These are phyloP conservation scores for Camelina laxa DNA, from an alignment of 345 rosid genomes.

Conservation along the genomic window DNA sequence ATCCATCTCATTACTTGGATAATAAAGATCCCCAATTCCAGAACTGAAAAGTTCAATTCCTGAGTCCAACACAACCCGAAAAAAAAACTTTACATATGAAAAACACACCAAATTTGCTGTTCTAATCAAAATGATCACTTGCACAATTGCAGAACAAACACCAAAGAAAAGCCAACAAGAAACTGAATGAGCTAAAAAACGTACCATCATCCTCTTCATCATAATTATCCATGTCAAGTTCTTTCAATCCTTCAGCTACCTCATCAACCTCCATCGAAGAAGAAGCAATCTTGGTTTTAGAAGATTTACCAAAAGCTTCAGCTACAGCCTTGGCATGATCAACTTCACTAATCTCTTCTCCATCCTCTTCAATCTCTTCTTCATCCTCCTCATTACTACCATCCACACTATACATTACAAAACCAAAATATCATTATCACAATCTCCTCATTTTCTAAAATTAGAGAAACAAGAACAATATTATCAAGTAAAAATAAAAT, in stretches of 20 bases:
- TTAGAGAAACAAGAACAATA: background rate
- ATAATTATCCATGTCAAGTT: conserved; percentile 88
- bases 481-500: background rate
- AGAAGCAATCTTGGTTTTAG: conserved; percentile 51
- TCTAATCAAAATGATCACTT: background rate
- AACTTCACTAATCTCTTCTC: conserved; percentile 53
- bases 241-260: conserved; percentile 67
- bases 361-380: conserved; percentile 53
- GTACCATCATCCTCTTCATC: conserved; percentile 90
- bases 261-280: conserved; percentile 56
- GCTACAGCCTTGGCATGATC: conserved; percentile 75
- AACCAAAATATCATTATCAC: background rate
- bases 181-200: conserved; percentile 9
- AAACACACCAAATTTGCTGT: background rate
- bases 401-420: conserved; percentile 30
- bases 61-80: conserved; percentile 38
- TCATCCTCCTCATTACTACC: conserved; percentile 60
- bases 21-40: conserved; percentile 78
- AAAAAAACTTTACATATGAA: background rate
- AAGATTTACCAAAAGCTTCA: conserved; percentile 62
- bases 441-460: background rate
- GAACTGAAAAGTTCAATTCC: conserved; percentile 76
- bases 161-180: background rate
- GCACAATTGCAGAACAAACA: conserved; percentile 2
- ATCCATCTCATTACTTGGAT: conserved; percentile 86